Evolutionary conservation across 306 rosid species (phyloP).

Genomic region (Comarum palustre): DNA sequence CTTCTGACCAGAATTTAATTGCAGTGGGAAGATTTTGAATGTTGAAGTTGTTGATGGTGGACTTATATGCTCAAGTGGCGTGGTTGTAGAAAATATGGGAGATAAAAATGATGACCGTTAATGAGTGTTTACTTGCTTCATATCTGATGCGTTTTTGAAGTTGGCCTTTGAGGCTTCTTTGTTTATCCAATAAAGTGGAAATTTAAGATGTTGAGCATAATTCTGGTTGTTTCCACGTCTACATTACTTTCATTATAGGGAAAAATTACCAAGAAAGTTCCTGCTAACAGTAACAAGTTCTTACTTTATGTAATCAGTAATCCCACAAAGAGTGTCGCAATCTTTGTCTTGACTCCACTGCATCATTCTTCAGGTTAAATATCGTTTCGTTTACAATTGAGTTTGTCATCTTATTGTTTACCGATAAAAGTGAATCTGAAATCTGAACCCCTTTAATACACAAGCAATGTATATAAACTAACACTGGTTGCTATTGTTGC

Average conservation of each 20-base stretch:
- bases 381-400: conserved; percentile 45
- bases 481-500: not conserved
- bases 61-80: conserved; percentile 93
- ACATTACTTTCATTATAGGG: conserved; percentile 15
- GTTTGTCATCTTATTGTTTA: conserved; percentile 26
- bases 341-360: conserved; percentile 17
- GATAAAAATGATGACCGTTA: conserved; percentile 94
- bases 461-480: conserved; percentile 14
- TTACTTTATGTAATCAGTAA: conserved; percentile 21
- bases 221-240: conserved; percentile 20
- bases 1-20: conserved; percentile 3
- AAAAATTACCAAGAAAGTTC: not conserved
- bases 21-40: conserved; percentile 81
- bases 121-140: not conserved
- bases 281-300: conserved; percentile 1
- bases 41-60: conserved; percentile 94
- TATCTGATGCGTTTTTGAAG: not conserved
- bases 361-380: conserved; percentile 26
- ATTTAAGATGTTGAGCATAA: not conserved
- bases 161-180: not conserved
- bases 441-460: conserved; percentile 18
- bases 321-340: conserved; percentile 21
- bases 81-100: conserved; percentile 92
- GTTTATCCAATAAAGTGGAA: not conserved
- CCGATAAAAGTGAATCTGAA: conserved; percentile 20